Conservation (phyloP, 2,329 filamentous ascomycete genomes). For the Bipolaris zeicola region DNA sequence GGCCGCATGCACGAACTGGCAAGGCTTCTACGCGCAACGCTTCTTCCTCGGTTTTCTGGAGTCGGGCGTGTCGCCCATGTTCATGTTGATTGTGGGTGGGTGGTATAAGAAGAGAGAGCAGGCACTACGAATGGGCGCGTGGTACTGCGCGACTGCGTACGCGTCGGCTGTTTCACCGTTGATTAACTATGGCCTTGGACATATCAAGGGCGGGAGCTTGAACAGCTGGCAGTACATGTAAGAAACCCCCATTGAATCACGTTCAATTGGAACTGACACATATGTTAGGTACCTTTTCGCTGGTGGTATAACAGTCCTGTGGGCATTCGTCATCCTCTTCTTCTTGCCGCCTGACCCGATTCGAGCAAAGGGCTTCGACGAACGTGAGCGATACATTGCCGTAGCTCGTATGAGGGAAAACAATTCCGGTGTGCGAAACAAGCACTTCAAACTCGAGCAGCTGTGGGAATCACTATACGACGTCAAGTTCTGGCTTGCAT, state of each 20-base stretch:
- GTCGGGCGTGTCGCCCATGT: not conserved
- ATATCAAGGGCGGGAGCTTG: not conserved
- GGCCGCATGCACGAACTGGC: not conserved
- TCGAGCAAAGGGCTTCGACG: not conserved
- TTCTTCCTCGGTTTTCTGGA: not conserved
- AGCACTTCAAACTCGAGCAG: not conserved
- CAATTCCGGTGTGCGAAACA: not conserved
- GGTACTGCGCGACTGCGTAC: not conserved
- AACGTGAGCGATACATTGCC: not conserved
- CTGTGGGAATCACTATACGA: not conserved
- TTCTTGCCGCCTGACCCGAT: not conserved
- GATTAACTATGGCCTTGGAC: not conserved
- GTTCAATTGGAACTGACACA: not conserved
- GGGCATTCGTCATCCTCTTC: not conserved
- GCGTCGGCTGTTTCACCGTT: not conserved
- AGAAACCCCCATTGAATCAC: not conserved
- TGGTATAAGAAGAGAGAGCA: constrained; percentile 1
- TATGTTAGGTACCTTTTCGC: not conserved
- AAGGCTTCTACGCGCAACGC: not conserved
- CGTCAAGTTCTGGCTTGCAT: not conserved
- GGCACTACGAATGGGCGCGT: not conserved
- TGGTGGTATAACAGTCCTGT: not conserved
- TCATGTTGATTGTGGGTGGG: not conserved
- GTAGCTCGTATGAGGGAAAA: not conserved
- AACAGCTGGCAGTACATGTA: not conserved